Evolutionary conservation across 257 asterid species (phyloP).

Genomic region (Solanum stenotomum): DNA sequence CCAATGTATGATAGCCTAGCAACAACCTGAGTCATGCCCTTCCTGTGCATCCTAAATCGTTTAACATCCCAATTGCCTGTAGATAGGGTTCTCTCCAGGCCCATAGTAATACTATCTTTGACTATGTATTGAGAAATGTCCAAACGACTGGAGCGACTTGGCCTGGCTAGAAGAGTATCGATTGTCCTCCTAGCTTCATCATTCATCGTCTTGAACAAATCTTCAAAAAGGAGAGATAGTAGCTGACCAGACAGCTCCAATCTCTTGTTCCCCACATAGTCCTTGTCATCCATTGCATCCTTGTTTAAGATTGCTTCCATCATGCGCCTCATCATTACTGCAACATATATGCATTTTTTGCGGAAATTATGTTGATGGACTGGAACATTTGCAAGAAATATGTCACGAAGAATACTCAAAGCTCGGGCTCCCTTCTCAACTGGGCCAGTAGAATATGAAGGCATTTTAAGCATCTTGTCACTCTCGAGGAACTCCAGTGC

Average conservation of each 20-base stretch:
- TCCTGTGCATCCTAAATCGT: conserved; percentile 82
- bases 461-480: conserved; percentile 32
- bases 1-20: conserved; percentile 79
- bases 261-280: conserved; percentile 94
- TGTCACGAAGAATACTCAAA: conserved; percentile 43
- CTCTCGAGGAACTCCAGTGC: conserved; percentile 78
- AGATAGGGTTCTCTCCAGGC: conserved; percentile 81
- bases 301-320: conserved; percentile 90
- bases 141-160: conserved; percentile 34
- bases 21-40: conserved; percentile 94
- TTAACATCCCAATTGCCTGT: conserved; percentile 91
- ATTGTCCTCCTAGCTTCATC: conserved; percentile 35
- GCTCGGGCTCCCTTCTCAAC: conserved; percentile 66
- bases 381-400: conserved; percentile 75
- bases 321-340: conserved; percentile 96
- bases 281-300: conserved; percentile 98
- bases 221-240: conserved; percentile 88
- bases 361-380: conserved; percentile 65
- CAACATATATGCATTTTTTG: conserved; percentile 87
- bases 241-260: conserved; percentile 91
- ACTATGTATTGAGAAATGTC: conserved; percentile 52
- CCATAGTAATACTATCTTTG: conserved; percentile 41
- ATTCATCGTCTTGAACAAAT: conserved; percentile 83
- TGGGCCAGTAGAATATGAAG: conserved; percentile 9
- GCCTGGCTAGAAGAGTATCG: conserved; percentile 34